Base-by-base conservation (phyloP, 1,284 basidiomycete genomes). In the Cryptococcus sp. region DNA sequence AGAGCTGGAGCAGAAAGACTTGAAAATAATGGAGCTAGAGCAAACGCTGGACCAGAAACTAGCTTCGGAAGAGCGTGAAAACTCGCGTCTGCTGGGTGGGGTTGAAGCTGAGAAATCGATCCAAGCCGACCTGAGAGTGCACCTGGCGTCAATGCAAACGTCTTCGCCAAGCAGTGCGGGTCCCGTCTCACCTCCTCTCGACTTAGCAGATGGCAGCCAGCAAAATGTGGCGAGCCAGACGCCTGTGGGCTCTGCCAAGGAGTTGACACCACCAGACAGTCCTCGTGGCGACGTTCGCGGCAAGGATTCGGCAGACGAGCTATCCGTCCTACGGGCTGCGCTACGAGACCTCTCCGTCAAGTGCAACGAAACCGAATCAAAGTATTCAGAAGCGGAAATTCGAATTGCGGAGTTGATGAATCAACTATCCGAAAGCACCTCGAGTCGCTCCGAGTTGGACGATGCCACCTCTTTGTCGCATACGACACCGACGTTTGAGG, bases 391-490 rank as follows among this genome's bases (percentile, higher is more conserved):
- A 64, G 89, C 93, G n/a, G 82, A 95, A 26, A 84, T 84, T 57
- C 89, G 93, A 74, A 92, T 96, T 61, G 88, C 88, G 15, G 89
- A 93, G 63, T 83, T 97, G 46, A 87, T 88, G 16, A 84, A 85
- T 19, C 90, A 92, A 74, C 86, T 93, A 43, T 85, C 91, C 69
- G 91, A 92, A 72, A 83, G 85, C 11, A 91, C 87, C 67, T 83
- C 88, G 37, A 82, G 62, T 17, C 80, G 63, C 46, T 62, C 57
- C 6, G 68, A 68, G 56, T 48, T 64, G 44, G 55, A 64, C 43
- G 67, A 72, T 58, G 50, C 58, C n/a, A 37, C 69, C 16, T 61
- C 59, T 17, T 25, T 41, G 16, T 62, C 69, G 4, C 56, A 57
- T 5, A 45, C 50, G 8, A 38, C 58, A 8, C 55, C 54, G 1